Evolutionary conservation across 352 stramenopile genomes (phyloP), one percentile per base, ranked within the genome.

Genomic region (Thraustotheca clavata): DNA sequence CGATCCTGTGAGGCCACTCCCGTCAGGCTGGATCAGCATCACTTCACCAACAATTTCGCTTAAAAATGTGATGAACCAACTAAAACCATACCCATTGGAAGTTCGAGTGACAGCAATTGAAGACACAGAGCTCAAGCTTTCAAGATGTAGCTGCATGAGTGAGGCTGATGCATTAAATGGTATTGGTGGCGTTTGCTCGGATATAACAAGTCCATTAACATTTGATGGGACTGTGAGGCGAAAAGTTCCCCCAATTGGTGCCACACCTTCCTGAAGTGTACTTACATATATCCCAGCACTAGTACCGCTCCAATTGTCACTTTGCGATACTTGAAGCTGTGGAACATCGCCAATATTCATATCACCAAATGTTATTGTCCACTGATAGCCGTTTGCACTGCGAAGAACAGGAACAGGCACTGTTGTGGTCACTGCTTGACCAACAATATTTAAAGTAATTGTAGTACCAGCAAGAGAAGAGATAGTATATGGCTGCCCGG

Each of bases 61-160:
- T 11, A 96, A 20, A 71, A 99, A 99, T 9, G 85, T 98, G 27
- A 99, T 78, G 36, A 96, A 69, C 87, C 95, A 99, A 62, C 98
- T 98, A 75, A 89, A 96, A 0, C 95, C 95, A 71, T 96, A 98
- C 34, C 95, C 96, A 63, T 98, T 98, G 2, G 35, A 3, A 12
- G 79, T 87, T 3, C 89, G 73, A 1, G 72, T 83, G 2, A 98
- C 93, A 32, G 85, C 75, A 2, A 98, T 94, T 47, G 87, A 73
- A 12, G 87, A 80, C 59, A 98, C 79, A 0, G 88, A 94, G 40
- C 87, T 70, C 2, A 99, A 75, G 26, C 69, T 76, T 72, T 98
- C 89, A 5, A 99, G 62, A 3, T 92, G 87, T 24, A 67, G 70
- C 62, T 97, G 85, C 67, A 98, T 70, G 0, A 75, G 74, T 9